A percentile compares a stretch with the other conserved stretches of the same genome.
These are phyloP conservation scores for Mycena latifolia DNA, from an alignment of 768 basidiomycete species.

Conservation along the genomic window DNA sequence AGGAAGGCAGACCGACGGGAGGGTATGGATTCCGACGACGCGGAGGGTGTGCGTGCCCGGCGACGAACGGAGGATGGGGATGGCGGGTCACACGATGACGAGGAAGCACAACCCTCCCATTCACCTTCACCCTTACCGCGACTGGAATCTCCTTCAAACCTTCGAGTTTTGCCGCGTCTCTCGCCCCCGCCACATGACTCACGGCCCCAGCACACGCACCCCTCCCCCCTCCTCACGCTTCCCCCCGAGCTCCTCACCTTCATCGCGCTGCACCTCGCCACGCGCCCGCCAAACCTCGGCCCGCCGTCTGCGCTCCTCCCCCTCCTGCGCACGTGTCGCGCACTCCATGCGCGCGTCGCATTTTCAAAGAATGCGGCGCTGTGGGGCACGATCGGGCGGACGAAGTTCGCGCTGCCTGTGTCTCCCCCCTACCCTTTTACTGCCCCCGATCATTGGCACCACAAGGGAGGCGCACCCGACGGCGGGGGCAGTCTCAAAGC, in stretches of 20 bases:
- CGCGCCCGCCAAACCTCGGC: conserved; percentile 32
- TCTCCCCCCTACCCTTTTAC: background rate
- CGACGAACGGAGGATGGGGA: no score
- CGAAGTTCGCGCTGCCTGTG: conserved; percentile 15
- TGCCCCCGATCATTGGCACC: no score
- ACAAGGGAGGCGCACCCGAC: background rate
- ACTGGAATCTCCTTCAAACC: no score
- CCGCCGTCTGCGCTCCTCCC: conserved; percentile 31
- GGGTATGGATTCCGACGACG: no score
- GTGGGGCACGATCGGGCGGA: conserved; percentile 6
- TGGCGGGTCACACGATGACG: no score
- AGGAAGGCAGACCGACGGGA: no score
- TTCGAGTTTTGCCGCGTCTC: no score
- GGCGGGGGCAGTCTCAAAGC: background rate
- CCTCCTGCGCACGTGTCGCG: conserved; percentile 12
- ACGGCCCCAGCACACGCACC: no score
- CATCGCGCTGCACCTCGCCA: conserved; percentile 27
- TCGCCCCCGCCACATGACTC: no score
- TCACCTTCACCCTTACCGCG: no score
- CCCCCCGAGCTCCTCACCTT: conserved; percentile 24
- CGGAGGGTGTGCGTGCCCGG: no score
- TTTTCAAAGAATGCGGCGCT: background rate
- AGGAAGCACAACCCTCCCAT: no score
- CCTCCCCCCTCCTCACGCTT: conserved; percentile 5
- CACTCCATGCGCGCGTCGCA: background rate